phyloP scores from a whole-genome alignment of 2,329 filamentous ascomycete genomes.

The Mycosphaerella arachidis region DNA sequence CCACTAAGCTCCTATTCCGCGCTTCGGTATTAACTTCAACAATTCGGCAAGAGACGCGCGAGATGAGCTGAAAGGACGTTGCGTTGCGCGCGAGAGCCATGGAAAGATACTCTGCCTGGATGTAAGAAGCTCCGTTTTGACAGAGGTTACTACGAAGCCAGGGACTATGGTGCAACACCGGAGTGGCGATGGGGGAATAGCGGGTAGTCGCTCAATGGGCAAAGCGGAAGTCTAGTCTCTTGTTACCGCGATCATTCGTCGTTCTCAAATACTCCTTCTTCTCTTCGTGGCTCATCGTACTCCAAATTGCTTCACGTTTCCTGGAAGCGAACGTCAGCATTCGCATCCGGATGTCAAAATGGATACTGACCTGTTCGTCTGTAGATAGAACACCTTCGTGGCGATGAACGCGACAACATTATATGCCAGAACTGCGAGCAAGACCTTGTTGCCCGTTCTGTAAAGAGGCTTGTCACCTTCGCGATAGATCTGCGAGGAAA shows the following conservation, averaged over 20 bases:
- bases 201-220: slow-evolving; percentile 5
- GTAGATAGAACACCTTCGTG: slow-evolving; percentile 52
- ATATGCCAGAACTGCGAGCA: slow-evolving; percentile 48
- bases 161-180: not conserved
- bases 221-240: slow-evolving; percentile 40
- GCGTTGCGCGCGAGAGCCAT: too few species aligned
- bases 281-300: slow-evolving; percentile 47
- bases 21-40: too few species aligned
- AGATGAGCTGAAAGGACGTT: too few species aligned
- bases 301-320: slow-evolving; percentile 41
- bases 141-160: too few species aligned
- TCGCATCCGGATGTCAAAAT: not conserved
- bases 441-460: slow-evolving; percentile 48
- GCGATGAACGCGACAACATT: slow-evolving; percentile 50
- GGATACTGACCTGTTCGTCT: slow-evolving; percentile 41
- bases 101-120: too few species aligned
- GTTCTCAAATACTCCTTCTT: slow-evolving; percentile 46
- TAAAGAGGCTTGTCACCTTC: slow-evolving; percentile 54
- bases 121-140: too few species aligned
- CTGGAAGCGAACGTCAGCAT: not conserved
- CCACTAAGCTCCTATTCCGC: too few species aligned
- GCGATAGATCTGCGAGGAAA: slow-evolving; percentile 46
- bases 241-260: slow-evolving; percentile 38
- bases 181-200: too few species aligned
- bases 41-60: too few species aligned